Base-by-base conservation (phyloP, 169 alveolate species). In the Blepharisma undulans region DNA sequence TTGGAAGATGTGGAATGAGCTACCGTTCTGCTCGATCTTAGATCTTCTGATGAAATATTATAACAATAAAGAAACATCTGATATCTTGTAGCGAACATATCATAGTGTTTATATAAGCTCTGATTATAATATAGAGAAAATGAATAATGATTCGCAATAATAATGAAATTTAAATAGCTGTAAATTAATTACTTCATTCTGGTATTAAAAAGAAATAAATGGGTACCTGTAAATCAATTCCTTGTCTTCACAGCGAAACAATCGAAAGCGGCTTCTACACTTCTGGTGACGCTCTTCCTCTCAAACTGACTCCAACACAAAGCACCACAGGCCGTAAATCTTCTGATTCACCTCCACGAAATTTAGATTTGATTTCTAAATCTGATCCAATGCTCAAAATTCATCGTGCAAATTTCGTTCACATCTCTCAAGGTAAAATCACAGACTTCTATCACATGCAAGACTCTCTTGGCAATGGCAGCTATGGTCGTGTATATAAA, bases 401-500 rank as follows among this genome's bases (percentile, higher is more conserved):
- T 14, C 29, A 25, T 4, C 8, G 80, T 14, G 16, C 8, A 18
- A 8, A 22, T 0, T 74, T 74, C 80, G 27, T 74, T 0, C 80
- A 74, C 16, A 14, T 25, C 16, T 14, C 16, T 14, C 8, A 74
- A 8, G 80, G 80, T 7, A 25, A 74, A 14, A 30, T 86, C 84
- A 60, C 18, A 10, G 18, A 86, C 5, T 71, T 86, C 21, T 86
- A 86, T 34, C 30, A 2, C 10, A 3, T 86, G 34, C 60, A 22
- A 19, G 91, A 72, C 7, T 6, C 19, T 12, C 22, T 86, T 21
- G 91, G 91, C 33, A 60, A 86, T 91, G 98, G 98, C 12, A 94
- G 97, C 0, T 95, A 94, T 82, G 98, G 97, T 34, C 87, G 93
- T 19, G 98, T 97, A 16, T 93, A 95, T 74, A 87, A 89, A 61